Evolutionary conservation across 495 filamentous ascomycete species (phyloP).

Genomic region (Symbiotaphrina buchneri): DNA sequence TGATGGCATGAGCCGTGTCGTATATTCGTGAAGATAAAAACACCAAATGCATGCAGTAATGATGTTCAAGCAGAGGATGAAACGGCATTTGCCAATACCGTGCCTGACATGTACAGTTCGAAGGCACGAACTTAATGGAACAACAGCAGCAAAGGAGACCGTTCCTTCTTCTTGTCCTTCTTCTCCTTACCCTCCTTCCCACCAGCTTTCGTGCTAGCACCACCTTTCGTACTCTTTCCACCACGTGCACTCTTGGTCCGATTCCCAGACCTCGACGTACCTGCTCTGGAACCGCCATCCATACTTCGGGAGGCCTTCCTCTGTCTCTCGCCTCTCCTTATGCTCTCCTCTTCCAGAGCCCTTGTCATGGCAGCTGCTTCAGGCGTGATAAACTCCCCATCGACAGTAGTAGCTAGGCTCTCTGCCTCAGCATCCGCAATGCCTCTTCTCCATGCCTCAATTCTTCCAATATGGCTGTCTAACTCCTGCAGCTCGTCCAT

Average conservation of each 20-base stretch:
- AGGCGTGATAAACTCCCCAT: conserved; percentile 71
- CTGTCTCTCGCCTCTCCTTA: conserved; percentile 9
- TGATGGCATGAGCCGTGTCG: too few species aligned
- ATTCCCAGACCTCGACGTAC: conserved; percentile 4
- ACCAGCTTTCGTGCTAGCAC: too few species aligned
- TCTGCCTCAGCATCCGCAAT: conserved; percentile 43
- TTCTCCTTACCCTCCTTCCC: conserved; percentile 11
- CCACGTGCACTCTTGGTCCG: conserved; percentile 6
- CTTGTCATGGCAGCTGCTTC: conserved; percentile 44
- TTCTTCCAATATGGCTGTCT: conserved; percentile 30
- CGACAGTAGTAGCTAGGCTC: conserved; percentile 44
- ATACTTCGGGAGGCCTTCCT: not conserved
- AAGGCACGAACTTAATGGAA: too few species aligned
- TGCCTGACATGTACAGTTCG: too few species aligned
- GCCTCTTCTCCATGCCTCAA: conserved; percentile 72
- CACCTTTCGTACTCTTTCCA: conserved; percentile 8
- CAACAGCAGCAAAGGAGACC: conserved; percentile 18
- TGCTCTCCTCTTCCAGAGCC: conserved; percentile 15
- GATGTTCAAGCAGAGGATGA: too few species aligned
- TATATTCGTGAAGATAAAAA: too few species aligned
- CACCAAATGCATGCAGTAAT: too few species aligned
- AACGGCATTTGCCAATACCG: too few species aligned
- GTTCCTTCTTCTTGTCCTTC: conserved; percentile 24
- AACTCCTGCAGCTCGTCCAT: conserved; percentile 23
- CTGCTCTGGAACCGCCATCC: not conserved